Percentiles rank a stretch among this genome's conserved stretches.
These are phyloP conservation scores for Trichoderma oligosporum DNA, from an alignment of 2,329 filamentous ascomycete genomes.

Conservation along the genomic window DNA sequence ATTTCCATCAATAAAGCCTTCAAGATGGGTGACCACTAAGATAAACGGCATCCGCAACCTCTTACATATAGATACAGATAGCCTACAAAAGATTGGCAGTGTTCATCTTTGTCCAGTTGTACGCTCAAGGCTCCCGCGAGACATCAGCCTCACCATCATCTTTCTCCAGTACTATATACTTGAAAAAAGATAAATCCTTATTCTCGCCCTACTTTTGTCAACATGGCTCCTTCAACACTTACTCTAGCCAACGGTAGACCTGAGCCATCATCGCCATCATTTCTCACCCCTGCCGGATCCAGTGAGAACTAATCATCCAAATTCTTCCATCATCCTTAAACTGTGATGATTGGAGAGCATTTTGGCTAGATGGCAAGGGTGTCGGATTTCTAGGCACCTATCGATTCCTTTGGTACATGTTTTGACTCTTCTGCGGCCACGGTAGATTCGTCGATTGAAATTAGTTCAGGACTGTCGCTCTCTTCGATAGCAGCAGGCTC, in stretches of 20 bases:
- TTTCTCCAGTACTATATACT: neutral
- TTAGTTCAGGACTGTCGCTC: conserved; percentile 31
- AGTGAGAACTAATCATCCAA: neutral
- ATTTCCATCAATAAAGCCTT: neutral
- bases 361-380: conserved; percentile 1
- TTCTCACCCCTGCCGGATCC: conserved; percentile 1
- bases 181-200: neutral
- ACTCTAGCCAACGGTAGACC: neutral
- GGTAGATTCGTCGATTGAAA: conserved; percentile 21
- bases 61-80: conserved; percentile 18
- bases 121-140: neutral
- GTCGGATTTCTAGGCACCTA: conserved; percentile 4
- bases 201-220: neutral
- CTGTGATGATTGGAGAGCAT: no score
- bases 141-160: neutral
- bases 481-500: conserved; percentile 41
- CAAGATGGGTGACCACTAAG: neutral
- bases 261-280: neutral
- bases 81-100: conserved; percentile 6
- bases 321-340: neutral
- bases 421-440: conserved; percentile 23
- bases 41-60: neutral
- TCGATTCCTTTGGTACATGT: neutral
- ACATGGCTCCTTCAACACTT: neutral
- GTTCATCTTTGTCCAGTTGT: neutral